A percentile compares a stretch with the other conserved stretches of the same genome.
These are phyloP conservation scores for Myxozyma monticola DNA, from an alignment of 805 yeast genomes.

Conservation along the genomic window DNA sequence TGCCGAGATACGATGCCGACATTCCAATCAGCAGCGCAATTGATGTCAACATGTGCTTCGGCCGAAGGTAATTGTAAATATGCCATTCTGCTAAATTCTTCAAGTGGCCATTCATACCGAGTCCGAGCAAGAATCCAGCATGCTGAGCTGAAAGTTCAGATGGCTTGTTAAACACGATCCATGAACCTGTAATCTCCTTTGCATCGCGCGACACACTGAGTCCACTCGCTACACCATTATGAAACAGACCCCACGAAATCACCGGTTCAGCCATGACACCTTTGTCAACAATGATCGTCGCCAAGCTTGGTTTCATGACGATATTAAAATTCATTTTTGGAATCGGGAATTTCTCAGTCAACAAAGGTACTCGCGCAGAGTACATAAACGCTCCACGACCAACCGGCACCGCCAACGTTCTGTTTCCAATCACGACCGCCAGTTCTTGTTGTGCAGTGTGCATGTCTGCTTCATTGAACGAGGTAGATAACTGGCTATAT, in stretches of 20 bases:
- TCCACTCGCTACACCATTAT: conserved; percentile 88
- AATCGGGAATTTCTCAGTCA: conserved; percentile 81
- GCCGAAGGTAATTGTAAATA: conserved; percentile 86
- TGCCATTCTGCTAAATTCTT: conserved; percentile 91
- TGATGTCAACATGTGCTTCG: conserved; percentile 80
- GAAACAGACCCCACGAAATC: conserved; percentile 83
- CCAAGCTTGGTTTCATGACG: conserved; percentile 62
- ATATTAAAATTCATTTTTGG: conserved; percentile 73
- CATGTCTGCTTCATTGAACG: conserved; percentile 49
- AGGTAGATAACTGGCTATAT: conserved; percentile 55
- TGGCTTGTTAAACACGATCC: conserved; percentile 89
- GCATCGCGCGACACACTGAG: conserved; percentile 68
- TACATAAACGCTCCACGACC: conserved; percentile 77
- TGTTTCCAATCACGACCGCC: conserved; percentile 59
- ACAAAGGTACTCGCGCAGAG: conserved; percentile 68
- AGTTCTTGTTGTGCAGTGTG: conserved; percentile 43
- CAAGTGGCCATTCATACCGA: conserved; percentile 89
- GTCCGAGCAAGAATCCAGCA: conserved; percentile 91
- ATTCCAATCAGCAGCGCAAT: conserved; percentile 86
- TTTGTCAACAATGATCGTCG: conserved; percentile 61
- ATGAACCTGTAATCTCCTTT: conserved; percentile 75
- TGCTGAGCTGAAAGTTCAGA: conserved; percentile 72
- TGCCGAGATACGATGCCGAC: conserved; percentile 82
- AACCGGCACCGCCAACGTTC: conserved; percentile 74
- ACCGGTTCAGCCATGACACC: conserved; percentile 51